phyloP scores from a whole-genome alignment of 1,139 yeast species.

The Saccharomyces pastorianus region DNA sequence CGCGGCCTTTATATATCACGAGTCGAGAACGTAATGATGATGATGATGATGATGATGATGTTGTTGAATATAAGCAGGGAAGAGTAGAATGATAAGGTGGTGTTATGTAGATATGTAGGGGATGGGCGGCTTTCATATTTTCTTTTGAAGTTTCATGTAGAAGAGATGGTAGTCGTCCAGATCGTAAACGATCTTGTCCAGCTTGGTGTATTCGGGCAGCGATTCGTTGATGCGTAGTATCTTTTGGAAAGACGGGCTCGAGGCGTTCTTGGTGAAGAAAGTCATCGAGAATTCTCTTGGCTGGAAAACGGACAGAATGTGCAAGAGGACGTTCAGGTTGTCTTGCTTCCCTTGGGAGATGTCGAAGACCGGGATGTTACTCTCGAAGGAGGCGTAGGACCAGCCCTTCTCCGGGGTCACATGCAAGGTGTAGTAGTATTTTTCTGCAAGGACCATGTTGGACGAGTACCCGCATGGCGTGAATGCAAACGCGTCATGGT shows the following conservation, averaged over 20 bases:
- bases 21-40: neutral
- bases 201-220: constrained; percentile 50
- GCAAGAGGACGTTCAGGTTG: constrained; percentile 45
- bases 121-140: neutral
- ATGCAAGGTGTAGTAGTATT: constrained; percentile 80
- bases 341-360: constrained; percentile 29
- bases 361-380: constrained; percentile 51
- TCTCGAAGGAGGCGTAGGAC: constrained; percentile 94
- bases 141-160: constrained; percentile 31
- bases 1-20: neutral
- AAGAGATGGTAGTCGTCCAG: constrained; percentile 47
- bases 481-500: constrained; percentile 85
- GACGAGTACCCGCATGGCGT: constrained; percentile 94
- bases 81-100: neutral
- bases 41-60: neutral
- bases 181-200: constrained; percentile 67
- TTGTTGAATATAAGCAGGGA: neutral
- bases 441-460: constrained; percentile 59
- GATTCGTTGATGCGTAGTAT: constrained; percentile 27
- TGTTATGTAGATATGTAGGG: neutral
- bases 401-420: constrained; percentile 91
- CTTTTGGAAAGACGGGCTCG: constrained; percentile 35
- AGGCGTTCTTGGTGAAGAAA: constrained; percentile 35
- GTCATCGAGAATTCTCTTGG: constrained; percentile 78
- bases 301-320: constrained; percentile 55